Evolutionary conservation across 2,329 filamentous ascomycete genomes (phyloP).

Genomic region (Aspergillus niger): DNA sequence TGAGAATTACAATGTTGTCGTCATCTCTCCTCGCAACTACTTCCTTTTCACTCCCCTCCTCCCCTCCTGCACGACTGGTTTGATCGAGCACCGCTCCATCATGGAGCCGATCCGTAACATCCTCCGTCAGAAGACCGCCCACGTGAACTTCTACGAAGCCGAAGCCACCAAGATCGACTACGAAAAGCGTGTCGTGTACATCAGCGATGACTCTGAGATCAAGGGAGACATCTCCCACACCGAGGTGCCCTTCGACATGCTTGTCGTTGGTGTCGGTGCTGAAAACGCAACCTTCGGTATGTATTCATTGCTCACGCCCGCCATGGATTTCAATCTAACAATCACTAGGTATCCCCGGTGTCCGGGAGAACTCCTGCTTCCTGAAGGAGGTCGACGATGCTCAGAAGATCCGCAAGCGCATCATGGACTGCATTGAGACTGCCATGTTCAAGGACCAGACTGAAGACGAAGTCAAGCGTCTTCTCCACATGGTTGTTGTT

Average conservation of each 20-base stretch:
- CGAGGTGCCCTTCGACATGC: slow-evolving; percentile 96
- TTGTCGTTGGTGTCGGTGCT: slow-evolving; percentile 93
- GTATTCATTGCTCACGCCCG: slow-evolving; percentile 20
- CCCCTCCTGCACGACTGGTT: slow-evolving; percentile 94
- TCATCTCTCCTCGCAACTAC: slow-evolving; percentile 98
- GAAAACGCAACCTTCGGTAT: slow-evolving; percentile 96
- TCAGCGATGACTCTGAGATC: slow-evolving; percentile 90
- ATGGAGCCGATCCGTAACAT: slow-evolving; percentile 99
- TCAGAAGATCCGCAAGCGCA: slow-evolving; percentile 93
- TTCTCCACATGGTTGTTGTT: slow-evolving; percentile 96
- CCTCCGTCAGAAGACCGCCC: slow-evolving; percentile 88
- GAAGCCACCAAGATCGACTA: slow-evolving; percentile 95
- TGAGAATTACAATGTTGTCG: slow-evolving; percentile 97
- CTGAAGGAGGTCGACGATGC: slow-evolving; percentile 97
- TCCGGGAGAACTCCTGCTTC: slow-evolving; percentile 94
- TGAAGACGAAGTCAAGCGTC: slow-evolving; percentile 82
- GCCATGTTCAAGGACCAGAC: slow-evolving; percentile 97
- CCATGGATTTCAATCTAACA: slow-evolving; percentile 12
- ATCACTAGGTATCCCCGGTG: slow-evolving; percentile 74
- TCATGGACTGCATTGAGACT: slow-evolving; percentile 99
- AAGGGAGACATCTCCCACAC: slow-evolving; percentile 80
- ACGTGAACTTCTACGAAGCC: slow-evolving; percentile 96
- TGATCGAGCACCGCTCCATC: slow-evolving; percentile 98
- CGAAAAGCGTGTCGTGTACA: slow-evolving; percentile 82
- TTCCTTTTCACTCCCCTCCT: slow-evolving; percentile 98